Evolutionary conservation across 164 flowering plant species (phyloP), one percentile per base, ranked within the genome.

Genomic region (Macadamia integrifolia): DNA sequence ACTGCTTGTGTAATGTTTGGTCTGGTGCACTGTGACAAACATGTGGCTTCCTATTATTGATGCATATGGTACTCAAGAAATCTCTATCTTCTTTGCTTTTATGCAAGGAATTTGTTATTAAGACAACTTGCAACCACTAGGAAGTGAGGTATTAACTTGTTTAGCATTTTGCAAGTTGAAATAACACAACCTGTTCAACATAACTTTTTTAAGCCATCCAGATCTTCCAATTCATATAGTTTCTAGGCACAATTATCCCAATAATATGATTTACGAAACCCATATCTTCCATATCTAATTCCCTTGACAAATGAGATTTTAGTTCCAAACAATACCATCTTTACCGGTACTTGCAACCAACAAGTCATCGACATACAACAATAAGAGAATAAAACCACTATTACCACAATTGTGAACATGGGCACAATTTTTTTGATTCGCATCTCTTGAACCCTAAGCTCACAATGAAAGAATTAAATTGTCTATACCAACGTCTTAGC

Each of bases 71-170:
- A 43, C 48, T 43, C 48, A 9, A 43, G 48, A 43, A 6, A 43
- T 43, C 7, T 43, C 48, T 43, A 5, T 9, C 48, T 43, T 43
- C 48, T 43, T 9, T 5, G 48, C 48, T 43, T 43, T 43, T 6
- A 9, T 61, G 48, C 49, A 15, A 3, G 60, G 46, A 6, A 4
- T 31, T 18, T 53, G 68, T 9, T 52, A 28, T 1, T 9, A 31
- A 53, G 60, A 53, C 35, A 31, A 66, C 14, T 53, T 66, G 6
- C 9, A 32, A 53, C 13, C 14, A 30, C 53, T 23, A 66, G 60
- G 3, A 66, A 66, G 35, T 52, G 59, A 43, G 23, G 68, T 56
- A 53, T 35, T 53, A 6, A 66, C 46, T 66, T 46, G 68, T 66
- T 66, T 66, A 6, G 10, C 48, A 43, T 35, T 56, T 1, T 66